Percentiles rank a stretch among this genome's conserved stretches.
These are phyloP conservation scores for Gnomoniopsis sp. DNA, from an alignment of 2,329 filamentous ascomycete species.

Conservation along the genomic window DNA sequence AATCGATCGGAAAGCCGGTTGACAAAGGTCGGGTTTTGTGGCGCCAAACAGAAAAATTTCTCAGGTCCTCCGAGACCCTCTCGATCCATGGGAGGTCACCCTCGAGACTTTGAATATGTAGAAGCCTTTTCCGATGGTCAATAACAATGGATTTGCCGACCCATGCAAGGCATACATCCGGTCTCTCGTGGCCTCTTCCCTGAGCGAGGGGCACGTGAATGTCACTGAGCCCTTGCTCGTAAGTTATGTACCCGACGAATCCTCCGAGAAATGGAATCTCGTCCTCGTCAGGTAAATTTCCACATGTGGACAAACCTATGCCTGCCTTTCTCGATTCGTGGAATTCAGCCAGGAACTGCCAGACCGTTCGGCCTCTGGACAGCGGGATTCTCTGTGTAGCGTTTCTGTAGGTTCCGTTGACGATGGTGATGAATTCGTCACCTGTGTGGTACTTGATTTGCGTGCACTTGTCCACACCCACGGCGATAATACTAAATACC, in stretches of 20 bases:
- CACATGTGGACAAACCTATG: constrained; percentile 11
- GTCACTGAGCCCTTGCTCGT: constrained; percentile 72
- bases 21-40: constrained; percentile 13
- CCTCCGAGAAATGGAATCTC: constrained; percentile 71
- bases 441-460: constrained; percentile 56
- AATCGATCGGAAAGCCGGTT: constrained; percentile 21
- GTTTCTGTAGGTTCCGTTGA: neutral
- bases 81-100: constrained; percentile 44
- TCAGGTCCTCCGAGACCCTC: constrained; percentile 28
- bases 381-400: constrained; percentile 23
- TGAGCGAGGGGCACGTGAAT: constrained; percentile 43
- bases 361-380: constrained; percentile 34
- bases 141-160: constrained; percentile 74
- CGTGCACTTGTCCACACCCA: constrained; percentile 55
- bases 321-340: constrained; percentile 28
- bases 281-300: constrained; percentile 20
- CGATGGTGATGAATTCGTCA: constrained; percentile 35
- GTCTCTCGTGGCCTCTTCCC: constrained; percentile 40
- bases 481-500: constrained; percentile 70
- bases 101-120: constrained; percentile 65
- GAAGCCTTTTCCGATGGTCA: constrained; percentile 61
- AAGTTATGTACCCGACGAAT: constrained; percentile 79
- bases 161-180: constrained; percentile 75
- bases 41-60: constrained; percentile 28
- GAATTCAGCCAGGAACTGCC: constrained; percentile 49